Percentiles rank a stretch among this genome's conserved stretches.
Conservation (phyloP, 192 early-diverging fungal species). For the Obelidium mucronatum region DNA sequence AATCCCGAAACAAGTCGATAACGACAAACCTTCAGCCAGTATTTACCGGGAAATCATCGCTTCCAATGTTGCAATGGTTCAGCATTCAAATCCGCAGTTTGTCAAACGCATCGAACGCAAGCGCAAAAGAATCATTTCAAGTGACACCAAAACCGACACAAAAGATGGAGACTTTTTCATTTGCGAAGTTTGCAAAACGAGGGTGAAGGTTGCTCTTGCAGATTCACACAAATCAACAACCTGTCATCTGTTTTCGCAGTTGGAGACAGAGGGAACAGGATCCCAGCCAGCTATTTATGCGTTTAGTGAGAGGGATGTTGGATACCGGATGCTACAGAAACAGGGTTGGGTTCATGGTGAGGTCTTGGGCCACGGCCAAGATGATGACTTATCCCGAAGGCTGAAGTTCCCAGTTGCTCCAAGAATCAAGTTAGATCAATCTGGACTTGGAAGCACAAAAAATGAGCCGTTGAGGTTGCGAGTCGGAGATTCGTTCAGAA, state of each 20-base stretch:
- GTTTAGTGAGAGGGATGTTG: conserved; percentile 9
- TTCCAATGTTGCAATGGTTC: background rate
- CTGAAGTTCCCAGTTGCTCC: conserved; percentile 3
- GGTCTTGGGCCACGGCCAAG: background rate
- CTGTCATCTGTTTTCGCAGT: background rate
- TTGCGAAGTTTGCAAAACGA: conserved; percentile 7
- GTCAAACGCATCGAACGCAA: background rate
- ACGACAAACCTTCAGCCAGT: background rate
- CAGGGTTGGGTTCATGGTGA: conserved; percentile 23
- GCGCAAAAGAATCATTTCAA: background rate
- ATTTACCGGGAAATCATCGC: background rate
- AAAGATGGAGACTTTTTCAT: background rate
- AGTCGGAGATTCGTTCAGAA: conserved; percentile 18
- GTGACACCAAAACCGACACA: background rate
- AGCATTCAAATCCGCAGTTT: conserved; percentile 16
- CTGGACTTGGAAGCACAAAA: background rate
- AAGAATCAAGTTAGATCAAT: background rate
- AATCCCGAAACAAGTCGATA: background rate
- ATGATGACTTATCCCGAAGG: background rate
- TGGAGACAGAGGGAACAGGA: background rate
- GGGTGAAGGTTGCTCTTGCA: background rate
- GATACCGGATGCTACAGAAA: conserved; percentile 24
- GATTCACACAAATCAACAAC: background rate
- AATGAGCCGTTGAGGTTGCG: background rate
- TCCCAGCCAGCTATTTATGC: conserved; percentile 10